phyloP scores from a whole-genome alignment of 345 rosid species.

The Ceriops tagal region DNA sequence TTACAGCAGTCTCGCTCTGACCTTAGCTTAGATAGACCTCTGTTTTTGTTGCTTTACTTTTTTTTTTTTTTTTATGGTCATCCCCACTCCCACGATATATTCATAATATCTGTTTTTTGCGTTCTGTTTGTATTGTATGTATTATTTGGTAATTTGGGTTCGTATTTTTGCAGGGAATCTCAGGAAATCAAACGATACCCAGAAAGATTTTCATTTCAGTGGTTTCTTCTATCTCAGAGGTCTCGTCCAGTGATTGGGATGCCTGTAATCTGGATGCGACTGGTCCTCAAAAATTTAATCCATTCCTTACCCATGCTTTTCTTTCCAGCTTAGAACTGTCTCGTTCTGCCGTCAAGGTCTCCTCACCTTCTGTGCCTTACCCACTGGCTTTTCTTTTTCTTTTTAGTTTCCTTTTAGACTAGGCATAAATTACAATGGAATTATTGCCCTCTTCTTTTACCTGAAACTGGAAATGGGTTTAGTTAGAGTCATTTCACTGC shows the following conservation, averaged over 20 bases:
- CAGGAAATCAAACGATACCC: slow-evolving; percentile 19
- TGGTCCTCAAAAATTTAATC: slow-evolving; percentile 58
- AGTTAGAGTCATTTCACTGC: too few species aligned
- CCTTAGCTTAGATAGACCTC: slow-evolving; percentile 16
- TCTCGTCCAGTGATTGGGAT: slow-evolving; percentile 68
- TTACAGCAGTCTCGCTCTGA: too few species aligned
- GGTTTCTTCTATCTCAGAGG: slow-evolving; percentile 68
- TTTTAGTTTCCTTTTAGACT: too few species aligned
- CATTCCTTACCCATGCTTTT: slow-evolving; percentile 73
- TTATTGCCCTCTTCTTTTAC: too few species aligned
- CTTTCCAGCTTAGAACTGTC: slow-evolving; percentile 89
- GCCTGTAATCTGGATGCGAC: slow-evolving; percentile 77
- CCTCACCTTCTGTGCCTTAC: neutral
- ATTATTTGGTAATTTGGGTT: neutral
- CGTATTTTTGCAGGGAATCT: slow-evolving; percentile 38
- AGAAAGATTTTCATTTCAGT: slow-evolving; percentile 51
- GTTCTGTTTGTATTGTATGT: too few species aligned
- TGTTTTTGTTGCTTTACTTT: slow-evolving; percentile 26
- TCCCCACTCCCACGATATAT: too few species aligned
- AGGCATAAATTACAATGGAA: too few species aligned
- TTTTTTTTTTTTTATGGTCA: neutral
- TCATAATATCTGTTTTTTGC: too few species aligned
- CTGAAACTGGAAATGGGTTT: too few species aligned
- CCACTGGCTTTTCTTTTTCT: neutral
- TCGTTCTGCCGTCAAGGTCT: slow-evolving; percentile 60